These are phyloP conservation scores for Centaurea solstitialis DNA, from an alignment of 129 eudicot genomes.

Conservation along the genomic window DNA sequence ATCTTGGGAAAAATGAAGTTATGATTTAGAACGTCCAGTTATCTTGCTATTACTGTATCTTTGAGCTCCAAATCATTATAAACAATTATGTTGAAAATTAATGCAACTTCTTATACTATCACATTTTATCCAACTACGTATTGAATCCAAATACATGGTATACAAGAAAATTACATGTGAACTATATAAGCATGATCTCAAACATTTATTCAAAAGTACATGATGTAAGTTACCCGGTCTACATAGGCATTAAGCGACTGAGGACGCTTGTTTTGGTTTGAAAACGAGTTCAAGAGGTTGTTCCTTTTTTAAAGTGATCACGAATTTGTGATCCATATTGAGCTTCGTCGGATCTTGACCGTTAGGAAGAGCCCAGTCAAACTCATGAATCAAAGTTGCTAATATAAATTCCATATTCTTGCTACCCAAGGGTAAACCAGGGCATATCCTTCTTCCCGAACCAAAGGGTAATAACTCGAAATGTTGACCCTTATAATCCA, in stretches of 20 bases:
- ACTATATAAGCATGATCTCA: not conserved
- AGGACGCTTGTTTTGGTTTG: not conserved
- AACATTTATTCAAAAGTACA: not conserved
- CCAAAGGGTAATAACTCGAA: constrained; percentile 43
- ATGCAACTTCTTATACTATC: not conserved
- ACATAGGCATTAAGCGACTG: not conserved
- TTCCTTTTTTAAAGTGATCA: constrained; percentile 16
- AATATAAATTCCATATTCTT: constrained; percentile 18
- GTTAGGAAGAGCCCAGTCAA: constrained; percentile 29
- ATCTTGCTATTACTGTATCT: not conserved
- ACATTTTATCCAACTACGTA: not conserved
- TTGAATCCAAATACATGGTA: not conserved
- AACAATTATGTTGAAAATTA: not conserved
- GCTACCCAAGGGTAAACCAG: constrained; percentile 30
- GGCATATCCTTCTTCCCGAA: constrained; percentile 44
- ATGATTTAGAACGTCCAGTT: not conserved
- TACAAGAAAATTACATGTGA: not conserved
- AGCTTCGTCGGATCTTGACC: constrained; percentile 12
- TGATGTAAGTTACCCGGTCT: not conserved
- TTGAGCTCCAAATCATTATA: not conserved
- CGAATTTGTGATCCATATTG: constrained; percentile 32
- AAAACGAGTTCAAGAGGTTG: constrained; percentile 15
- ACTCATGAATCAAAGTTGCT: constrained; percentile 27
- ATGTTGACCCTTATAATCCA: constrained; percentile 32
- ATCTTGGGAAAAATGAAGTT: not conserved